Base-by-base conservation (phyloP, 176 grass and related monocot genomes). In the Phoenix roebelenii region DNA sequence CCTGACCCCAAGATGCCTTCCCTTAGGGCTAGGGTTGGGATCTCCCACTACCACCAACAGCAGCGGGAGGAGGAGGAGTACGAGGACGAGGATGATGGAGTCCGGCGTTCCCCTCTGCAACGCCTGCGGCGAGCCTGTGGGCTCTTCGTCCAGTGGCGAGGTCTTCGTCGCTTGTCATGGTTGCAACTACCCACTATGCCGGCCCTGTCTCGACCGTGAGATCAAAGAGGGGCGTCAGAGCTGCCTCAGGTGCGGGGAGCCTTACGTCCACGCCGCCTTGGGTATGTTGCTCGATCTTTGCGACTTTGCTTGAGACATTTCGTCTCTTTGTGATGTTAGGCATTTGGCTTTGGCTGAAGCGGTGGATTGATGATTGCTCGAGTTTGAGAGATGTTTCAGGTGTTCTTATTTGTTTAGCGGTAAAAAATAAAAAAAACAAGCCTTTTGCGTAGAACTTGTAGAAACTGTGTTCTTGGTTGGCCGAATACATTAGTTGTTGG, bases 171-270 rank as follows among this genome's bases (percentile, higher is more conserved):
- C 84, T 55, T 97, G 93, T 69, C 75, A 81, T 78, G 78, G 80
- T 17, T 97, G 93, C 72, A 76, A 74, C 63, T 97, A 92, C 59
- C 81, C 93, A 16, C 78, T 97, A 14, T 97, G 93, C 51, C 85
- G 32, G 75, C 70, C 87, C 2, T 97, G 93, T 68, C 76, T 92
- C 69, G 75, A 97, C 23, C 84, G 92, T 70, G 93, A 97, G 49
- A 67, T 81, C 30, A 72, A 81, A 70, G 76, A 78, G 59, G 93
- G 84, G 3, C 84, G 93, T 61, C 60, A 61, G 61, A 75, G 68
- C 7, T 97, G 93, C 66, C 52, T 86, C 3, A 80, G 87, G 55
- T 97, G 93, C 55, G 84, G 74, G 49, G 81, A 80, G 73, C 84
- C 85, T 22, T 98, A 85, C 69, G 52, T 18, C 23, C 52, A 16